A percentile compares a stretch with the other conserved stretches of the same genome.
Evolutionary conservation across 164 flowering plant species (phyloP).

Genomic region (Vitis rotundifolia): DNA sequence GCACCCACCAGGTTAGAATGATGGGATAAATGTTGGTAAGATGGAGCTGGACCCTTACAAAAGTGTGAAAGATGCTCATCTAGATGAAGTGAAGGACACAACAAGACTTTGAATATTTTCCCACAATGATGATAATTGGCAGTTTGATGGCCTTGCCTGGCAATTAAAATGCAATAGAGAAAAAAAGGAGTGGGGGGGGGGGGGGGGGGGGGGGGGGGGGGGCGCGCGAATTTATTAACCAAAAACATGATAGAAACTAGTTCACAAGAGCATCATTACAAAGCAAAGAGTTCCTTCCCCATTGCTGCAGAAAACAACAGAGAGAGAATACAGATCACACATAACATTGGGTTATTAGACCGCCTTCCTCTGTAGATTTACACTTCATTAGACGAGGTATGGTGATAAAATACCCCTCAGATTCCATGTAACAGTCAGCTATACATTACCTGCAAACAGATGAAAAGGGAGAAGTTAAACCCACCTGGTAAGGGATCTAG

Average conservation of each 20-base stretch:
- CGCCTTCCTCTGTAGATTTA: slow-evolving; percentile 1
- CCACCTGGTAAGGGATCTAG: background rate
- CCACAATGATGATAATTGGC: no score
- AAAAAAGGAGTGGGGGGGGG: background rate
- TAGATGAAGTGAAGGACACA: no score
- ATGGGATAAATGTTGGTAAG: no score
- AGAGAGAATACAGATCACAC: slow-evolving; percentile 1
- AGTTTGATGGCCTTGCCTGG: no score
- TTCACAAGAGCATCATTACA: background rate
- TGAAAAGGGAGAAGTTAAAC: background rate
- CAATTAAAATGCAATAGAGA: no score
- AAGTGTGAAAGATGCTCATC: no score
- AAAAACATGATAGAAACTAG: background rate
- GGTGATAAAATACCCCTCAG: background rate
- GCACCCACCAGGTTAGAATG: no score
- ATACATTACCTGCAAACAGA: slow-evolving; percentile 17
- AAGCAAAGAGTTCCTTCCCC: background rate
- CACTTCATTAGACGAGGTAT: slow-evolving; percentile 4
- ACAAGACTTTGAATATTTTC: no score
- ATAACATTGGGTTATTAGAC: background rate
- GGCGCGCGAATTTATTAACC: background rate
- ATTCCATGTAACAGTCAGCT: background rate
- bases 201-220: background rate
- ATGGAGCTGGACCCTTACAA: no score
- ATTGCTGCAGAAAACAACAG: background rate